Conservation (phyloP, 2,329 filamentous ascomycete species). For the Ophiocordyceps camponoti-leonardi region DNA sequence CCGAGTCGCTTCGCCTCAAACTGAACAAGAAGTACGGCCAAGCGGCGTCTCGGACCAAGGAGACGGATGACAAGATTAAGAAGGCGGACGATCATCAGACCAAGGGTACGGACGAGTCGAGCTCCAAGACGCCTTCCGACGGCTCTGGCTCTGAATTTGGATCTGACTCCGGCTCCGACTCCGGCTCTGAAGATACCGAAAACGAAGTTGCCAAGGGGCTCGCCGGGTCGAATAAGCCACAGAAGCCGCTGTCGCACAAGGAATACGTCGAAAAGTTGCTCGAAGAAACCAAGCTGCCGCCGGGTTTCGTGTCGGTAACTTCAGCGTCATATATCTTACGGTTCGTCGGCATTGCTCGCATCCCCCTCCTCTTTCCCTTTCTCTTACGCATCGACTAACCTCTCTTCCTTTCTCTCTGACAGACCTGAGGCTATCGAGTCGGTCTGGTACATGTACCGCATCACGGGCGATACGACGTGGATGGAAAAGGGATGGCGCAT, state of each 20-base stretch:
- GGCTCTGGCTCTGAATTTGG: background rate
- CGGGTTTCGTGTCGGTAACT: slow-evolving; percentile 30
- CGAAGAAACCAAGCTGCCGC: slow-evolving; percentile 24
- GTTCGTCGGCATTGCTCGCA: slow-evolving; percentile 19
- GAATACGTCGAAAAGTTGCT: slow-evolving; percentile 34
- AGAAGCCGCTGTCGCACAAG: slow-evolving; percentile 29
- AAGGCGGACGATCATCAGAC: too few species aligned
- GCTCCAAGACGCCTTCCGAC: background rate
- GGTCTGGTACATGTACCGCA: slow-evolving; percentile 79
- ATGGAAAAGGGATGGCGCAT: slow-evolving; percentile 76
- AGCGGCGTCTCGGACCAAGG: background rate
- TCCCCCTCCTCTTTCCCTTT: background rate
- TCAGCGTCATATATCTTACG: slow-evolving; percentile 41
- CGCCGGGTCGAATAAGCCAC: background rate
- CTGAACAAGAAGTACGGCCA: slow-evolving; percentile 6
- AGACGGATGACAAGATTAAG: too few species aligned
- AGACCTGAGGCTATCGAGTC: slow-evolving; percentile 79
- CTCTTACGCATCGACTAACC: background rate
- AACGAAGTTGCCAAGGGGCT: background rate
- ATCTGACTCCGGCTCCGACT: too few species aligned
- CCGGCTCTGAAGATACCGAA: background rate
- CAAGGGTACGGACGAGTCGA: background rate
- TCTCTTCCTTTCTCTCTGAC: background rate
- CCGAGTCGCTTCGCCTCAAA: slow-evolving; percentile 15
- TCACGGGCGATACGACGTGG: slow-evolving; percentile 60